phyloP scores from a whole-genome alignment of 2,329 filamentous ascomycete species.

The Ceratocystis destructans region DNA sequence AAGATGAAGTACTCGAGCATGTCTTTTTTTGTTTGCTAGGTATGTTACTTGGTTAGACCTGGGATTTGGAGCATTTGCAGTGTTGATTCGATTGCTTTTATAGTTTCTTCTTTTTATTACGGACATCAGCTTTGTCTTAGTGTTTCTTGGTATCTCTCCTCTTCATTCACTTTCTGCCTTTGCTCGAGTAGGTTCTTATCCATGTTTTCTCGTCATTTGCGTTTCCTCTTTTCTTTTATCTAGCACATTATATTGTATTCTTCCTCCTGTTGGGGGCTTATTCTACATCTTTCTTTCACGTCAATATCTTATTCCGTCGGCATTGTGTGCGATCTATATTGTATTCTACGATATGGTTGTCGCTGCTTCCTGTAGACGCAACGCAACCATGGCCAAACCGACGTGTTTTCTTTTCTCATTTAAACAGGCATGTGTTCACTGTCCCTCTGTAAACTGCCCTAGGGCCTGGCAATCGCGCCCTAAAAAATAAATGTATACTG shows the following conservation, averaged over 20 bases:
- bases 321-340: background rate
- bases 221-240: background rate
- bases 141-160: background rate
- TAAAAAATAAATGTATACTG: too few relatives aligned
- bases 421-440: background rate
- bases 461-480: too few relatives aligned
- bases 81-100: background rate
- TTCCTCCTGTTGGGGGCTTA: background rate
- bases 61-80: background rate
- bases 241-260: background rate
- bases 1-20: background rate
- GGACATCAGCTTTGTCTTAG: background rate
- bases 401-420: background rate
- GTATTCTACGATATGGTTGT: too few relatives aligned
- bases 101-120: conserved; percentile 1
- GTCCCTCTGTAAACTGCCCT: too few relatives aligned
- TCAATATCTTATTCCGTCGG: background rate
- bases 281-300: background rate
- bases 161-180: too few relatives aligned
- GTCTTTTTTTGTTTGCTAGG: background rate
- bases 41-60: background rate
- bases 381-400: too few relatives aligned
- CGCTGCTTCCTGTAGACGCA: too few relatives aligned
- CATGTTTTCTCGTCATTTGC: background rate
- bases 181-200: too few relatives aligned